Evolutionary conservation across 345 rosid species (phyloP), one percentile per base, ranked within the genome.

Genomic region (Salix exigua): DNA sequence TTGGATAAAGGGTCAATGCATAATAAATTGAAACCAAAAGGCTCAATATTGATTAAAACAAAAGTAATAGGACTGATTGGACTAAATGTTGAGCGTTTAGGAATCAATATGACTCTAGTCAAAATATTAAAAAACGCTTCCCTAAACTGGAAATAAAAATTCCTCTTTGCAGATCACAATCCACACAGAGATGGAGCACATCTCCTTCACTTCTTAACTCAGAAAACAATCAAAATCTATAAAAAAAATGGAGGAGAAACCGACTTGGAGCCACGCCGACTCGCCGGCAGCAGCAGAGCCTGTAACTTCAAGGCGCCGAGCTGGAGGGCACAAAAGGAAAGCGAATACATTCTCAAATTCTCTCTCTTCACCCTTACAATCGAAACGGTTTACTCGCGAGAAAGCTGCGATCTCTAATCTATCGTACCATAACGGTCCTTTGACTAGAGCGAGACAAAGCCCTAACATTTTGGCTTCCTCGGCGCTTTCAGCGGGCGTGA

Each of bases 391-490:
- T 73, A 87, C 92, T 61, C 92, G 99, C 17, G 99, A 96, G 85
- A 96, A 96, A 87, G 84, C 89, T 40, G 82, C 79, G 50, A 78
- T 83, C 73, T 87, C 90, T 75, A 86, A 86, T 55, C 13, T 88
- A 55, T 89, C 88, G 84, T 80, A 89, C 82, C 97, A 96, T 74
- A 86, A 88, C 81, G 99, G 99, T 0, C 99, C 99, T 9, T 77
- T 96, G 78, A 96, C 99, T 10, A 88, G 99, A 83, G 97, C 96
- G 73, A 94, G 98, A 50, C 96, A 93, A 71, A 87, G 84, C 4
- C 99, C 99, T 1, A 79, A 78, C 76, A 87, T 50, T 80, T 77
- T 75, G 28, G 40, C 83, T 50, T 72, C 80, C 5, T 38, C 80
- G 3, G 78, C 78, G 40, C 28, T 26, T 13, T 48, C 68, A 9